These are phyloP conservation scores for Diversispora epigaea DNA, from an alignment of 192 early-diverging fungal genomes.

Conservation along the genomic window DNA sequence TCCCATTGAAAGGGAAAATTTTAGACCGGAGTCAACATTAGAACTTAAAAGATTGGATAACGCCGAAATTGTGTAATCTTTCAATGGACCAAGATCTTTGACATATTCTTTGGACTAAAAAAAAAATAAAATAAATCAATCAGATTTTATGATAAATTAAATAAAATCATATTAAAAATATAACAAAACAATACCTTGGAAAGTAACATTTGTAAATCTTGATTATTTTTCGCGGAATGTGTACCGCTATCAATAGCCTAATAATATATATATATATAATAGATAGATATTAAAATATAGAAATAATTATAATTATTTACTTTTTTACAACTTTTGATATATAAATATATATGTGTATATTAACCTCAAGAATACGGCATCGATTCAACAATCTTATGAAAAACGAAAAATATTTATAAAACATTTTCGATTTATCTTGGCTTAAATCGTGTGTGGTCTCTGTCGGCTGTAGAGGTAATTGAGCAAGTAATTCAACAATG, in stretches of 20 bases:
- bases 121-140: not conserved
- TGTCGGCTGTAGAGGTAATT: constrained; percentile 69
- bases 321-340: not conserved
- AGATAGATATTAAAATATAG: not conserved
- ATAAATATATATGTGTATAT: not conserved
- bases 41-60: constrained; percentile 87
- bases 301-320: not conserved
- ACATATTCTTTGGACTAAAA: constrained; percentile 55
- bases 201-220: constrained; percentile 35
- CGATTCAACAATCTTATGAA: constrained; percentile 72
- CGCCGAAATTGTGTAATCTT: constrained; percentile 82
- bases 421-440: constrained; percentile 61
- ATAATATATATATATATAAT: no score
- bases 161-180: not conserved
- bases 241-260: constrained; percentile 28
- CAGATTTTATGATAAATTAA: not conserved
- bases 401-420: constrained; percentile 74
- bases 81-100: constrained; percentile 66
- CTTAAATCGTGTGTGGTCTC: constrained; percentile 55
- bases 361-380: constrained; percentile 59
- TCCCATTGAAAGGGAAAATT: constrained; percentile 83
- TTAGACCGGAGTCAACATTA: constrained; percentile 90
- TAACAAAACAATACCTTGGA: constrained; percentile 25
- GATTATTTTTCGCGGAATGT: constrained; percentile 29
- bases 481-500: constrained; percentile 64